Evolutionary conservation across 768 basidiomycete genomes (phyloP).

Genomic region (Suillus decipiens): DNA sequence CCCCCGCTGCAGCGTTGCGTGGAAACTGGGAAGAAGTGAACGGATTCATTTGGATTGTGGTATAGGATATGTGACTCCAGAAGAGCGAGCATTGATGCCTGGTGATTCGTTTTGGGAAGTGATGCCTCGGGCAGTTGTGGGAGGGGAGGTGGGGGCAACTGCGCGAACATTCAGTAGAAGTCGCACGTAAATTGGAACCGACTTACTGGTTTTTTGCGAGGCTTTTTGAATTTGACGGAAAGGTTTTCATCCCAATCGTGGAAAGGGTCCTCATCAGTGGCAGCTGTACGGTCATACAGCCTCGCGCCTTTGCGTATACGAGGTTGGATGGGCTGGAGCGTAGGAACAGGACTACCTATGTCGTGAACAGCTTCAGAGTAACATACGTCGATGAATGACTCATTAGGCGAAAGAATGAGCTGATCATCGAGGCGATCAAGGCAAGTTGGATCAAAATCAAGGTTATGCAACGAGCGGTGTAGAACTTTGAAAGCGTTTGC

Average conservation of each 20-base stretch:
- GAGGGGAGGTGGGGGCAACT: constrained; percentile 31
- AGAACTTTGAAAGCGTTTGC: constrained; percentile 32
- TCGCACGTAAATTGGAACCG: background rate
- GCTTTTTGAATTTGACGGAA: constrained; percentile 23
- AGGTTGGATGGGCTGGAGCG: constrained; percentile 33
- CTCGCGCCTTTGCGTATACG: constrained; percentile 31
- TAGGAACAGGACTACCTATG: constrained; percentile 23
- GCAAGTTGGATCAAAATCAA: constrained; percentile 43
- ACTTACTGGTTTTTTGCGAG: constrained; percentile 26
- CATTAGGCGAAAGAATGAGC: constrained; percentile 40
- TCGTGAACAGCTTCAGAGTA: constrained; percentile 43
- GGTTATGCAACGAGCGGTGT: constrained; percentile 35
- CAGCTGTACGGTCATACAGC: constrained; percentile 34
- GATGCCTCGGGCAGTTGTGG: constrained; percentile 23
- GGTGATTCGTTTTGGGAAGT: constrained; percentile 27
- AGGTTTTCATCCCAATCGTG: constrained; percentile 39
- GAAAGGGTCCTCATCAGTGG: constrained; percentile 36
- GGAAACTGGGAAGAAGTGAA: constrained; percentile 36
- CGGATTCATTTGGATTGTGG: constrained; percentile 31
- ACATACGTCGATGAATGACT: constrained; percentile 45
- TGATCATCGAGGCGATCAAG: constrained; percentile 45
- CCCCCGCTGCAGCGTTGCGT: constrained; percentile 34
- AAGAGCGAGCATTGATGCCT: constrained; percentile 33
- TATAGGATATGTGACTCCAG: constrained; percentile 31
- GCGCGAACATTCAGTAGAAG: constrained; percentile 6